Conservation (phyloP, 2,329 filamentous ascomycete species). For the Colletotrichum echinochloae region DNA sequence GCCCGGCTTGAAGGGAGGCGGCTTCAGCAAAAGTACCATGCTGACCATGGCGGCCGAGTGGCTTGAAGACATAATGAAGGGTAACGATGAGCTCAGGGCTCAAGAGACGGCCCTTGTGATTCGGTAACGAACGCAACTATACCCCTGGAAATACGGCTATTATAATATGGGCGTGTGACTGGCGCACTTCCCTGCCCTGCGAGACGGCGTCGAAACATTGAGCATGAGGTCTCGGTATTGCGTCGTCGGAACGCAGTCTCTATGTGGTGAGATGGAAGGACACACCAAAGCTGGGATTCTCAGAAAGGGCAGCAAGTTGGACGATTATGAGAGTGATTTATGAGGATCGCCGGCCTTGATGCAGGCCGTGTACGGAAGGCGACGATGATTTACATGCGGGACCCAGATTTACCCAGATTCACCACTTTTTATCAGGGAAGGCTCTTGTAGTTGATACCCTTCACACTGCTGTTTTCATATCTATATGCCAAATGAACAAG, state of each 20-base stretch:
- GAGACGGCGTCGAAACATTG: not conserved
- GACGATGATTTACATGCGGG: slow-evolving; percentile 23
- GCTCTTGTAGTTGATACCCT: slow-evolving; percentile 39
- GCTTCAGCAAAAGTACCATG: slow-evolving; percentile 86
- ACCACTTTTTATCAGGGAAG: slow-evolving; percentile 18
- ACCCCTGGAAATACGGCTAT: not conserved
- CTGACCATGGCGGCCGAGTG: slow-evolving; percentile 81
- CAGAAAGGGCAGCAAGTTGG: not conserved
- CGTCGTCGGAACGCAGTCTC: not conserved
- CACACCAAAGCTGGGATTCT: not conserved
- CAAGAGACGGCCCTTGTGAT: slow-evolving; percentile 60
- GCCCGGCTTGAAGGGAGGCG: slow-evolving; percentile 78
- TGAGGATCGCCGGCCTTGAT: slow-evolving; percentile 7
- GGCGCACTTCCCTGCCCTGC: not conserved
- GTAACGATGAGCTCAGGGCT: slow-evolving; percentile 71
- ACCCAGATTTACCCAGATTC: slow-evolving; percentile 32
- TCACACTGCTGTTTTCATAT: slow-evolving; percentile 16
- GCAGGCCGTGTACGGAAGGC: slow-evolving; percentile 16
- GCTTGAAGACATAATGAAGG: slow-evolving; percentile 77
- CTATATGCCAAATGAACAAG: not conserved
- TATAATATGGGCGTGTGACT: not conserved
- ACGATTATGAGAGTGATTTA: slow-evolving; percentile 31
- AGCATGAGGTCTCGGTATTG: not conserved
- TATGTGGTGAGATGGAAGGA: slow-evolving; percentile 7
- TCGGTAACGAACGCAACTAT: slow-evolving; percentile 1